A percentile compares a stretch with the other conserved stretches of the same genome.
Evolutionary conservation across 164 flowering plant species (phyloP).

Genomic region (Chloranthus sessilifolius): DNA sequence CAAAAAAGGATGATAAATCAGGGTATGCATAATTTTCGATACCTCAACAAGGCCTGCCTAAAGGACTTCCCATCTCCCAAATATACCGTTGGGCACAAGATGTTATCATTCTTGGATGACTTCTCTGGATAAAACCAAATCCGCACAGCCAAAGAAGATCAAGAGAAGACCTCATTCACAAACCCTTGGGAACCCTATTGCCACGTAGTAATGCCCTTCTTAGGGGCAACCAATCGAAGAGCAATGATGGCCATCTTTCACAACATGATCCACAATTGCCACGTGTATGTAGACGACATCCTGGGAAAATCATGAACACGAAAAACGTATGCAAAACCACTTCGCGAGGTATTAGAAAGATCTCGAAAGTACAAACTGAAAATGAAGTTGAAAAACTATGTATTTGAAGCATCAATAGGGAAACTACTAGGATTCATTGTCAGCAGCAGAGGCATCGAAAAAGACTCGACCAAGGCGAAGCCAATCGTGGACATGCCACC

Average conservation of each 20-base stretch:
- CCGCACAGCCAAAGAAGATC: background rate
- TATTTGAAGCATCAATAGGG: background rate
- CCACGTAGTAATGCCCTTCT: too few species aligned
- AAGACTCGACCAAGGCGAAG: background rate
- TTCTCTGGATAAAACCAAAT: background rate
- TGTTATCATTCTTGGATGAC: background rate
- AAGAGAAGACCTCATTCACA: constrained; percentile 1
- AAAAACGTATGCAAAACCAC: too few species aligned
- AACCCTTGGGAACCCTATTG: too few species aligned
- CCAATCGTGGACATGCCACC: background rate
- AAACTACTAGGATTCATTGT: background rate
- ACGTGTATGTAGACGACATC: background rate
- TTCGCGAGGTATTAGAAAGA: too few species aligned
- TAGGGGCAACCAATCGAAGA: too few species aligned
- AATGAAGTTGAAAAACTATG: background rate
- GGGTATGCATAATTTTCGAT: background rate
- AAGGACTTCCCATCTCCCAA: too few species aligned
- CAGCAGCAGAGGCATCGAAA: background rate
- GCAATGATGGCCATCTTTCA: too few species aligned
- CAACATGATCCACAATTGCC: too few species aligned
- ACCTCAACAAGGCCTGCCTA: background rate
- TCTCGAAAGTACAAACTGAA: background rate
- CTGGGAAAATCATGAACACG: background rate
- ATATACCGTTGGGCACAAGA: background rate
- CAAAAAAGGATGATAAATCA: background rate